These are phyloP conservation scores for Metschnikowia colocasiae DNA, from an alignment of 805 yeast genomes.

Conservation along the genomic window DNA sequence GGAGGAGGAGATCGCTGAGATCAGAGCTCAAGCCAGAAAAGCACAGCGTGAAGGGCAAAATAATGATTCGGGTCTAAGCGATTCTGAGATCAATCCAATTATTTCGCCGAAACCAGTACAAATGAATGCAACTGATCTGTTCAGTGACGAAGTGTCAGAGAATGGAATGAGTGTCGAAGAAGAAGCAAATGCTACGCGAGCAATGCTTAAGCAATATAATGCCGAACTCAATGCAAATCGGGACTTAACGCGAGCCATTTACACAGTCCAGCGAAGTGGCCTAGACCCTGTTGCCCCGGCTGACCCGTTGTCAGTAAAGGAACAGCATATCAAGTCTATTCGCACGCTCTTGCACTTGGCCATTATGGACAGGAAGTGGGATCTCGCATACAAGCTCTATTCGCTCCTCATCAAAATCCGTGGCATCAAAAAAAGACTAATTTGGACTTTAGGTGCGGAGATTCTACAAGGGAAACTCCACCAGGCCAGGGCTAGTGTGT, in stretches of 20 bases:
- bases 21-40: not conserved
- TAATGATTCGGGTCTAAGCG: not conserved
- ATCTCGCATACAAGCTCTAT: constrained; percentile 50
- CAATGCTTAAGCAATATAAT: constrained; percentile 9
- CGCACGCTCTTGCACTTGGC: constrained; percentile 47
- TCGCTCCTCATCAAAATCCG: constrained; percentile 47
- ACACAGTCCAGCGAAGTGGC: constrained; percentile 11
- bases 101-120: not conserved
- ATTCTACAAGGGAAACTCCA: constrained; percentile 31
- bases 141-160: not conserved
- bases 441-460: constrained; percentile 66
- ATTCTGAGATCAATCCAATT: not conserved
- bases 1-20: not conserved
- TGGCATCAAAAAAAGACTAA: constrained; percentile 47
- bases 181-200: constrained; percentile 3
- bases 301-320: not conserved
- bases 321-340: constrained; percentile 21
- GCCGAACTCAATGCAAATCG: constrained; percentile 6
- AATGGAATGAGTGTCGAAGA: not conserved
- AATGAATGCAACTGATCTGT: not conserved
- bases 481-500: constrained; percentile 4
- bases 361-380: constrained; percentile 51
- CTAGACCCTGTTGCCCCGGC: not conserved
- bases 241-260: constrained; percentile 7
- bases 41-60: not conserved